These are phyloP conservation scores for Cladorrhinum sp. DNA, from an alignment of 2,329 filamentous ascomycete genomes.

Conservation along the genomic window DNA sequence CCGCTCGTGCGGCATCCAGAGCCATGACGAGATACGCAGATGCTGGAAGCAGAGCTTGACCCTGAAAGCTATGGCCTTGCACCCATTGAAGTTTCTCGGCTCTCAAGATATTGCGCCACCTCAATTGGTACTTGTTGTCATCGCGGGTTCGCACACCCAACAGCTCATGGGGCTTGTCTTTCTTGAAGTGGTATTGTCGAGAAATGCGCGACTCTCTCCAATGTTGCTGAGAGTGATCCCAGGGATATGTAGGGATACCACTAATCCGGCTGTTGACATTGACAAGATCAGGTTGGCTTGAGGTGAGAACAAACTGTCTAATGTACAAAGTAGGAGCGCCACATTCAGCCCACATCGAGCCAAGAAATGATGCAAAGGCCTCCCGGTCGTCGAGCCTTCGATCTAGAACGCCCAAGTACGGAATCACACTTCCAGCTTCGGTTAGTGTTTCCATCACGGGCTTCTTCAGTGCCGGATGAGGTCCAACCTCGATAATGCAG, in stretches of 20 bases:
- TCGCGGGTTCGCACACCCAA: conserved; percentile 38
- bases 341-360: conserved; percentile 34
- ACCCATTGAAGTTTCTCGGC: conserved; percentile 40
- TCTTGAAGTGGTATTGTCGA: conserved; percentile 38
- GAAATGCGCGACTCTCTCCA: conserved; percentile 44
- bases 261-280: conserved; percentile 16
- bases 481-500: conserved; percentile 43
- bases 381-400: conserved; percentile 32
- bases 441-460: conserved; percentile 37
- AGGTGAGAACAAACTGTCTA: conserved; percentile 26
- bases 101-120: conserved; percentile 43
- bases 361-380: conserved; percentile 35
- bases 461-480: conserved; percentile 43
- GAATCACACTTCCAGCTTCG: conserved; percentile 23
- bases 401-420: conserved; percentile 34
- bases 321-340: conserved; percentile 26
- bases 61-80: conserved; percentile 41
- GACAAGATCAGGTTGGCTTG: conserved; percentile 22
- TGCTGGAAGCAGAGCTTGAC: conserved; percentile 43
- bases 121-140: conserved; percentile 35
- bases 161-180: conserved; percentile 35
- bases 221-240: conserved; percentile 44
- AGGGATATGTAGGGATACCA: conserved; percentile 44
- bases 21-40: conserved; percentile 48
- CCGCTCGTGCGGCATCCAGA: conserved; percentile 39